Conservation (phyloP, 2,329 filamentous ascomycete species). For the Chaetomium sp. region DNA sequence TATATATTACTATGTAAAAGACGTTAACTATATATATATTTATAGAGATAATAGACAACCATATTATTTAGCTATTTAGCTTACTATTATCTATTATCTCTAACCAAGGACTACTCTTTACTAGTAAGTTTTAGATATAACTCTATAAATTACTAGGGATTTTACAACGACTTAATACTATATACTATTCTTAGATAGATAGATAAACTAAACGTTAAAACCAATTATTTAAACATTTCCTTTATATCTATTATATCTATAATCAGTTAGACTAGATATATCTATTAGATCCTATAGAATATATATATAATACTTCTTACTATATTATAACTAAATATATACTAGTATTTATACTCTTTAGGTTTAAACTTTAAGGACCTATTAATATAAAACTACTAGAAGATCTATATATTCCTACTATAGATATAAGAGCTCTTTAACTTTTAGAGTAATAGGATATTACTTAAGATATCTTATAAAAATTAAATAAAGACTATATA, state of each 20-base stretch:
- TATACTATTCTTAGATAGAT: neutral
- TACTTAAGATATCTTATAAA: neutral
- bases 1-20: neutral
- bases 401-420: neutral
- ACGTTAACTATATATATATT: neutral
- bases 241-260: neutral
- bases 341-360: neutral
- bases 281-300: neutral
- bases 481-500: neutral
- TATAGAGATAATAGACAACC: neutral
- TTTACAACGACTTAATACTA: neutral
- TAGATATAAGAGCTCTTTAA: neutral
- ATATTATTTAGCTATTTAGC: neutral
- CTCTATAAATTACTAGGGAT: neutral
- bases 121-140: neutral
- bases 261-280: neutral
- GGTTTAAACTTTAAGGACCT: neutral
- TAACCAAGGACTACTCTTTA: neutral
- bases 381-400: neutral
- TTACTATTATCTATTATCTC: neutral
- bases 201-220: neutral
- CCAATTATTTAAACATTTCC: neutral
- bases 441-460: neutral
- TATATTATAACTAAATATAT: neutral
- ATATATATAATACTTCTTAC: neutral